Base-by-base conservation (phyloP, 169 alveolate species). In the Amoebophrya sp. region DNA sequence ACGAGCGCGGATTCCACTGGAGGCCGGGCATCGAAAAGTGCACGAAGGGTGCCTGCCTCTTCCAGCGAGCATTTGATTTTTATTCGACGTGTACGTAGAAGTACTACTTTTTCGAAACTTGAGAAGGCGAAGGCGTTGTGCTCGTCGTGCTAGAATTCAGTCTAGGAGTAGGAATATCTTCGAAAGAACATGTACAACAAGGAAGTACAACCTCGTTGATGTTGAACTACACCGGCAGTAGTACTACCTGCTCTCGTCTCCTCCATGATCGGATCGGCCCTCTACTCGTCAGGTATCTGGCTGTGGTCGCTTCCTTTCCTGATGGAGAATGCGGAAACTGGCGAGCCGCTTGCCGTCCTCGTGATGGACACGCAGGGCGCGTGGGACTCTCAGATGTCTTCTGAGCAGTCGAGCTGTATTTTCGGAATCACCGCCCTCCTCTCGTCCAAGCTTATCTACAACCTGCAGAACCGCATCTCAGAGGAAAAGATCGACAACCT, bases 351-450 rank as follows among this genome's bases (percentile, higher is more conserved):
- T 7, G 90, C 90, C 5, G 45, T 88, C 7, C 42, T 88, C 13
- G 42, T 88, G 90, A 88, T 88, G 90, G 90, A 88, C 70, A 88
- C 90, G 31, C 90, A 88, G 90, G 90, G 90, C 69, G 90, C 90
- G 38, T 88, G 90, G 90, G 90, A 88, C 70, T 42, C 78, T n/a
- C 45, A 88, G 90, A 88, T 88, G 90, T n/a, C 78, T 23, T 41
- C 45, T 39, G 90, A 88, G 41, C 90, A 88, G n/a, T 42, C 78
- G 18, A 34, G 45, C 26, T 41, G 78, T 40, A 58, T 88, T 29
- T 88, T 88, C n/a, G 90, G 90, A 0, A 29, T 88, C 42, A 88
- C 90, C 39, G 70, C 70, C 26, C 40, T 88, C 58, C 90, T 88
- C 67, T 40, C 41, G 0, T 41, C 70, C 26, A 88, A 88, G 20